Base-by-base conservation (phyloP, 2,329 filamentous ascomycete genomes). In the Purpureocillium lavendulum region DNA sequence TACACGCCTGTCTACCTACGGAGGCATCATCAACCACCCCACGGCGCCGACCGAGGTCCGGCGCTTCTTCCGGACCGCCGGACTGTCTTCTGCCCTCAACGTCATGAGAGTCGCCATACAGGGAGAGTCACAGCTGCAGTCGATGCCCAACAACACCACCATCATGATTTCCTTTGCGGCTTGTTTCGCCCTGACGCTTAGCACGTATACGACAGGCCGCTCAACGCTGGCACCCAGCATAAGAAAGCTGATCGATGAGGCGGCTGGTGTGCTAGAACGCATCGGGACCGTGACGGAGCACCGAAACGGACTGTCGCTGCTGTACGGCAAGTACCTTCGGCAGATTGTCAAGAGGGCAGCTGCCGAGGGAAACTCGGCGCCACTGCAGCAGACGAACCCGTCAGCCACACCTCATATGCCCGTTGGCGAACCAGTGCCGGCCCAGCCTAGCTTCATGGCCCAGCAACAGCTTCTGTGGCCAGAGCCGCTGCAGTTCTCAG, bases 111-210 rank as follows among this genome's bases (percentile, higher is more conserved):
- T 79, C 2, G 82, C 82, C 0, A 83, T 86, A 6, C 82, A 85
- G 56, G 82, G 82, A 28, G 82, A 87, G 52, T 65, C 70, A 0
- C 73, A 81, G 44, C 67, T 87, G 0, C 78, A 78, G 40, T 85
- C 82, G 0, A 87, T 87, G 82, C 82, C 82, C 0, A 87, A 87
- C 57, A 87, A 87, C 49, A 85, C 82, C 0, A 75, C 82, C 40
- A 84, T 86, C 46, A 87, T 87, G 83, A 84, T 87, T 11, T 83
- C 81, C 2, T 86, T 85, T 46, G 82, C 82, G 0, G 80, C 80
- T 4, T 83, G 78, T 49, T 83, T 82, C 45, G 79, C 80, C 0
- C 58, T 84, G n/a, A 73, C 75, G 9, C 66, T 84, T 4, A 80
- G 77, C 47, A 70, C 75, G 0, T 74, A 76, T 35, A 69, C 75